These are phyloP conservation scores for Botrytis sinoallii DNA, from an alignment of 2,329 filamentous ascomycete species.

Conservation along the genomic window DNA sequence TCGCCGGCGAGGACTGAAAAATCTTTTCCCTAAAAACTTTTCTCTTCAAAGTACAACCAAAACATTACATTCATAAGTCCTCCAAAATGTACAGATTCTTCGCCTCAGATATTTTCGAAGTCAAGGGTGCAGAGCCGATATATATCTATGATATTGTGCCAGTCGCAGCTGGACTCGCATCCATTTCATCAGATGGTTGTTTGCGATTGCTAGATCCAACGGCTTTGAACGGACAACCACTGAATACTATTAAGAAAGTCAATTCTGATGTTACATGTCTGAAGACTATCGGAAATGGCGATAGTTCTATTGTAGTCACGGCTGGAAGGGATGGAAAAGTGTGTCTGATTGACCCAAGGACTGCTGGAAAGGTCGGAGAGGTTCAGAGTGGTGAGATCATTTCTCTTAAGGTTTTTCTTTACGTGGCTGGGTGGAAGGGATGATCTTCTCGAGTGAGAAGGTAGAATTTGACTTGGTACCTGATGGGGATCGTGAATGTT, in stretches of 20 bases:
- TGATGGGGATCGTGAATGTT: not conserved
- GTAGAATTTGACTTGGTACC: not conserved
- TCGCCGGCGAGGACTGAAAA: constrained; percentile 1
- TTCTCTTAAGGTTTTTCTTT: not conserved
- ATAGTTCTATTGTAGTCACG: constrained; percentile 54
- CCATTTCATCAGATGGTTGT: constrained; percentile 69
- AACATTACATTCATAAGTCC: constrained; percentile 32
- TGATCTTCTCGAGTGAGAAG: constrained; percentile 10
- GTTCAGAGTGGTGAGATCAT: constrained; percentile 38
- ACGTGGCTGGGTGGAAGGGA: not conserved
- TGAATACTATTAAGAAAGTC: constrained; percentile 48
- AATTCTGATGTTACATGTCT: constrained; percentile 65
- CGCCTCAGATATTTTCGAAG: constrained; percentile 28
- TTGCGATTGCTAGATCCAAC: constrained; percentile 62
- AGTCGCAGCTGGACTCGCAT: constrained; percentile 31
- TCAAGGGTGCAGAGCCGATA: constrained; percentile 33
- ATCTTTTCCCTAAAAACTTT: constrained; percentile 1
- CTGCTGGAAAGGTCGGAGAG: constrained; percentile 45
- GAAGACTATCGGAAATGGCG: constrained; percentile 52
- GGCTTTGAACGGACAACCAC: constrained; percentile 51
- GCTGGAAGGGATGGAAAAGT: constrained; percentile 70
- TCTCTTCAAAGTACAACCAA: not conserved
- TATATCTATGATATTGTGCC: constrained; percentile 47
- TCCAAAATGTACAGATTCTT: constrained; percentile 37
- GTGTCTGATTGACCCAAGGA: constrained; percentile 62